A percentile compares a stretch with the other conserved stretches of the same genome.
These are phyloP conservation scores for Pyrenophora seminiperda DNA, from an alignment of 2,329 filamentous ascomycete species.

Conservation along the genomic window DNA sequence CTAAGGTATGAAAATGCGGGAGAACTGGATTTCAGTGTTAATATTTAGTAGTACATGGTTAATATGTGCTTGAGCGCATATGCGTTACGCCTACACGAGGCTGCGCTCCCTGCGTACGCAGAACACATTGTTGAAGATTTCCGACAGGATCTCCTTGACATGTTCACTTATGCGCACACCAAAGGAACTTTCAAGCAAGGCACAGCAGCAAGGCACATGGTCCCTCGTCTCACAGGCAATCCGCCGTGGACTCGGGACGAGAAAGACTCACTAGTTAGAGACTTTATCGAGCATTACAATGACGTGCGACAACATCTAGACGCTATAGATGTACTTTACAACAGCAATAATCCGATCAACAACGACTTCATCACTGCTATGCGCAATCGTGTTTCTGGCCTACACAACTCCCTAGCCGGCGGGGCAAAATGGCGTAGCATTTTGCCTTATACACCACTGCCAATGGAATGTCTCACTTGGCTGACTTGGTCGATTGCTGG, in stretches of 20 bases:
- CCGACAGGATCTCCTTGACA: constrained; percentile 4
- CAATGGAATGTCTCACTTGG: not conserved
- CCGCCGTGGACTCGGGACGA: not conserved
- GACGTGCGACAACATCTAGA: not conserved
- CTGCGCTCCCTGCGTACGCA: not conserved
- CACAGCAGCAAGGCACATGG: constrained; percentile 1
- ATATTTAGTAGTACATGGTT: constrained; percentile 9
- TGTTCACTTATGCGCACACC: constrained; percentile 3
- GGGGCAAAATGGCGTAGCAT: constrained; percentile 6
- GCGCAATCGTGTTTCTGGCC: not conserved
- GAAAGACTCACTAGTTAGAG: not conserved
- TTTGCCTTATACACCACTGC: constrained; percentile 9
- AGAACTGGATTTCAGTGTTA: not conserved
- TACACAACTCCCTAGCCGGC: not conserved
- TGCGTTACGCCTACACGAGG: not conserved
- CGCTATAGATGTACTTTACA: not conserved
- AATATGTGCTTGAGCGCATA: constrained; percentile 7
- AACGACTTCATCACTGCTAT: not conserved
- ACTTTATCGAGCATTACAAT: constrained; percentile 6
- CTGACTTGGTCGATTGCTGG: not conserved
- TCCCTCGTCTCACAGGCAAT: constrained; percentile 9
- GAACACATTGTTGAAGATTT: constrained; percentile 1
- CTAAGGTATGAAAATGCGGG: not conserved
- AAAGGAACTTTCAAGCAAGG: constrained; percentile 2
- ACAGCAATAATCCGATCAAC: not conserved